Conservation (phyloP, 1,139 yeast species). For the Meyerozyma sp. region DNA sequence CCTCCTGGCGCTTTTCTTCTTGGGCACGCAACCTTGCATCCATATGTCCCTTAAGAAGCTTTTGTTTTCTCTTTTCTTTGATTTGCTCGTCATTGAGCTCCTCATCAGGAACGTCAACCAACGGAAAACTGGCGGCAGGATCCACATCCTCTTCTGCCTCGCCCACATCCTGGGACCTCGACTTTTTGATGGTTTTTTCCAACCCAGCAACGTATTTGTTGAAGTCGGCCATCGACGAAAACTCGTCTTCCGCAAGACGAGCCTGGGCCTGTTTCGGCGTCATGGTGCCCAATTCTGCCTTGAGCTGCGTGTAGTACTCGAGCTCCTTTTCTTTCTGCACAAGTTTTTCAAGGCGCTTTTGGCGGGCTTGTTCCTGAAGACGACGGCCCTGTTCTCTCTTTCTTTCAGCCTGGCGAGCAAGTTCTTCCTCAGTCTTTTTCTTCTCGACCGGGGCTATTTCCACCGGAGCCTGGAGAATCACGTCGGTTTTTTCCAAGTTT, state of each 20-base stretch:
- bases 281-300: slow-evolving; percentile 45
- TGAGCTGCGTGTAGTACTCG: slow-evolving; percentile 60
- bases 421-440: slow-evolving; percentile 79
- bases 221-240: slow-evolving; percentile 69
- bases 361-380: slow-evolving; percentile 89
- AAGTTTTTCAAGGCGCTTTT: slow-evolving; percentile 73
- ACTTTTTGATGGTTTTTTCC: slow-evolving; percentile 64
- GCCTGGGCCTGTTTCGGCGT: slow-evolving; percentile 38
- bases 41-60: slow-evolving; percentile 74
- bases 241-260: slow-evolving; percentile 66
- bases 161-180: slow-evolving; percentile 62
- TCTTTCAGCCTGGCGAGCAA: slow-evolving; percentile 70
- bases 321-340: slow-evolving; percentile 77
- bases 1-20: slow-evolving; percentile 60
- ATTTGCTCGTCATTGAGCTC: slow-evolving; percentile 74
- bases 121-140: slow-evolving; percentile 61
- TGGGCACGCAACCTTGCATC: slow-evolving; percentile 86
- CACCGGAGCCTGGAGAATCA: slow-evolving; percentile 77
- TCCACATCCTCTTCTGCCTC: slow-evolving; percentile 42
- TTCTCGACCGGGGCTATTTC: slow-evolving; percentile 46
- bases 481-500: slow-evolving; percentile 58
- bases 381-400: slow-evolving; percentile 83
- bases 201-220: slow-evolving; percentile 61
- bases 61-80: slow-evolving; percentile 83
- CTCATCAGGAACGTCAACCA: slow-evolving; percentile 79